Base-by-base conservation (phyloP, 495 filamentous ascomycete genomes). In the Aspergillus baeticus region DNA sequence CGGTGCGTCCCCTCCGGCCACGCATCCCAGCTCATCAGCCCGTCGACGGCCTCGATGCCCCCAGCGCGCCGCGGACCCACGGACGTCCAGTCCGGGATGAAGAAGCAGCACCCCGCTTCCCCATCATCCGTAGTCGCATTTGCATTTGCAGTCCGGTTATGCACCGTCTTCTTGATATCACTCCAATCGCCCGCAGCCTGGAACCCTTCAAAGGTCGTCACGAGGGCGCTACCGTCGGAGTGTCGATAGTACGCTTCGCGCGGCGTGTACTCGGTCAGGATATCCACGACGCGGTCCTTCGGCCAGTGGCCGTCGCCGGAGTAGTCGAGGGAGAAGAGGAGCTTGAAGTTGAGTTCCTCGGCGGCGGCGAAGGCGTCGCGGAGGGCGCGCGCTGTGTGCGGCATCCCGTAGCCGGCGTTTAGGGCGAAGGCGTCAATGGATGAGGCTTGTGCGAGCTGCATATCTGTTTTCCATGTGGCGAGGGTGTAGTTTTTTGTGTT, bases 301-400 rank as follows among this genome's bases (percentile, higher is more conserved):
- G 69, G 61, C 87, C 87, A 91, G 31, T 66, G 68, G 1, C 83
- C 71, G 60, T 78, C 63, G 51, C 78, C 83, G 58, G 80, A 65
- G 61, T 84, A 84, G 65, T 91, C 88, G 56, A 92, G 89, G 0
- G 88, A 92, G 42, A 90, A 65, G 63, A 91, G 88, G 31, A 91
- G 49, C 38, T 76, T 81, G 68, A 92, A 90, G 22, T 69, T 65
- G 11, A 76, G 63, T 6, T 66, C 47, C 11, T 78, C 74, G n/a
- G 87, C 87, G 1, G 77, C 80, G 6, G 70, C 46, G 60, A 85
- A 88, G 0, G 82, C 86, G 6, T 80, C 55, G 6, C 66, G 52
- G 4, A 87, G 63, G 51, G 83, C 74, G 5, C 51, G 53, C 3
- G 69, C 65, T 8, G 74, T 81, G 63, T 72, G 76, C 0, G 60